Evolutionary conservation across 2,329 filamentous ascomycete genomes (phyloP), one percentile per base, ranked within the genome.

Genomic region (Monilinia laxa): DNA sequence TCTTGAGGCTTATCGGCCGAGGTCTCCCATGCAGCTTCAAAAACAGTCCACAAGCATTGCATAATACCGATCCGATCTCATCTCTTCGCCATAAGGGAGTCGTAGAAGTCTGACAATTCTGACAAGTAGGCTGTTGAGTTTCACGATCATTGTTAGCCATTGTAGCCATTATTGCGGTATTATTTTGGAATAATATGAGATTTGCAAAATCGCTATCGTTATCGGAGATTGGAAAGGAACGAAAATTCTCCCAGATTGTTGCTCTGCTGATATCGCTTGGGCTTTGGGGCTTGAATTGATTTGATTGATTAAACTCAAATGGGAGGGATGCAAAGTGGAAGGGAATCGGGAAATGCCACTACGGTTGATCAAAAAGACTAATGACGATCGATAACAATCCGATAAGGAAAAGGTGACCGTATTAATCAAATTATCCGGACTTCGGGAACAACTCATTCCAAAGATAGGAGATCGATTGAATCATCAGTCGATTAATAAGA

Each of bases 11-110:
- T 78, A 97, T 97, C 73, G 95, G 95, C 66, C 95, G 89, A 68
- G 95, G 88, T 35, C 93, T 90, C 71, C 93, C 93, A 78, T 99
- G 95, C 73, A 99, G 85, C 84, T 99, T 99, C 75, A 98, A 85
- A 80, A 98, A 99, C 67, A 99, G 85, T 68, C 95, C 95, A 80
- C 95, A 99, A 75, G 95, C 95, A 81, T 99, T 99, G 87, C 95
- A 99, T 63, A 99, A 90, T 49, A 99, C 94, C 0, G 93, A 90
- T 72, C 95, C 95, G 75, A 90, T 87, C 82, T 99, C 95, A 84
- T 99, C 95, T 81, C 95, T 90, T 75, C 95, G 91, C 95, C 95
- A 99, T 77, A 99, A 82, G 53, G 95, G 95, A 56, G 95, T 99
- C 63, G 93, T 98, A 53, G 92, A 96, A 55, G 95, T 99, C 71